phyloP scores from a whole-genome alignment of 2,329 filamentous ascomycete species.

The Akanthomyces lecanii region DNA sequence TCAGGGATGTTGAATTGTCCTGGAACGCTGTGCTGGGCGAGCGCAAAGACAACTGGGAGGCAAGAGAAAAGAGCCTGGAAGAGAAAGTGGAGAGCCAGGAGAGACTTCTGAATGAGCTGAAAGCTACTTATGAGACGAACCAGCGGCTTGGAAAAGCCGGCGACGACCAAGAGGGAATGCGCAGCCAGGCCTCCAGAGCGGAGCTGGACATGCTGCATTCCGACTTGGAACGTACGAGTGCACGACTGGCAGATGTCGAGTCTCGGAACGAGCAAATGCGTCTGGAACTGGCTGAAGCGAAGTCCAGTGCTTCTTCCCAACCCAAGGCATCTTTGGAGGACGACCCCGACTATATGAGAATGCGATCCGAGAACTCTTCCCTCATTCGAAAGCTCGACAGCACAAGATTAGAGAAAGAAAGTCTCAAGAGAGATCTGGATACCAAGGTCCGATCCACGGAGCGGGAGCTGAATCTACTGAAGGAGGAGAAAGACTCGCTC shows the following conservation, averaged over 20 bases:
- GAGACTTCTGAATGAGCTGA: slow-evolving; percentile 84
- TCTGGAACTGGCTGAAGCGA: slow-evolving; percentile 83
- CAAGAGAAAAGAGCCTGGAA: slow-evolving; percentile 85
- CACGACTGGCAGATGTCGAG: slow-evolving; percentile 84
- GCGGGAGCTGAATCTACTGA: slow-evolving; percentile 68
- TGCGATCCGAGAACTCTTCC: slow-evolving; percentile 90
- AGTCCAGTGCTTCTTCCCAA: slow-evolving; percentile 61
- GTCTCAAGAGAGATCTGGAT: slow-evolving; percentile 72
- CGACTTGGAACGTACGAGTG: slow-evolving; percentile 84
- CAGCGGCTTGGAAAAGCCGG: slow-evolving; percentile 77
- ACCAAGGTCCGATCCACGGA: slow-evolving; percentile 73
- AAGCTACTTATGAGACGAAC: slow-evolving; percentile 94
- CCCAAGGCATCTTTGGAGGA: slow-evolving; percentile 68
- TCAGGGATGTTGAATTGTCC: slow-evolving; percentile 84
- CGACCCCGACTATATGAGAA: slow-evolving; percentile 80
- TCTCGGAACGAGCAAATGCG: slow-evolving; percentile 91
- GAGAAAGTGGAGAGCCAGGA: slow-evolving; percentile 96
- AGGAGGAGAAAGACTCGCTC: slow-evolving; percentile 75
- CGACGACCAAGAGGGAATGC: slow-evolving; percentile 53
- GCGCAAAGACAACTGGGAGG: slow-evolving; percentile 93
- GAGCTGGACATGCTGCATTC: slow-evolving; percentile 92
- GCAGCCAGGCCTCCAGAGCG: slow-evolving; percentile 70
- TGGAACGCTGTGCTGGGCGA: slow-evolving; percentile 89
- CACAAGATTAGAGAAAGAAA: slow-evolving; percentile 76
- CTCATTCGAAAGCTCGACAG: slow-evolving; percentile 85